Base-by-base conservation (phyloP, 2,329 filamentous ascomycete genomes). In the Didymellaceae sp. region DNA sequence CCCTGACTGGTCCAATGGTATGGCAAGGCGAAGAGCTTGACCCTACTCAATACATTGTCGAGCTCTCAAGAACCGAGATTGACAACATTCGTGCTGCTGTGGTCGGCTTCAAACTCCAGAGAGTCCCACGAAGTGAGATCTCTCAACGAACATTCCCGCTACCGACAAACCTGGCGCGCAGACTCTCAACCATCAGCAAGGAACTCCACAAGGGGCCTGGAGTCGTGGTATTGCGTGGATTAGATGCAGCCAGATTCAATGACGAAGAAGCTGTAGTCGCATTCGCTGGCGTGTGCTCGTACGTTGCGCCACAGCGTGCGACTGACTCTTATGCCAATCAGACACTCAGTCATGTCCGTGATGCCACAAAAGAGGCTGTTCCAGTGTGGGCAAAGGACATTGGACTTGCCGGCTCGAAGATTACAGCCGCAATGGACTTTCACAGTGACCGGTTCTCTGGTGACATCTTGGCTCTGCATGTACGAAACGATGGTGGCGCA, bases 291-390 rank as follows among this genome's bases (percentile, higher is more conserved):
- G 34, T 72, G 20, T 67, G 57, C 37, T 62, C 70, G 2, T 62
- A 73, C 43, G 62, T 71, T 17, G 65, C 62, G 40, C 51, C 63
- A 10, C 45, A 61, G 24, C 63, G 71, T 38, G 71, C 70, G 8
- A 73, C 71, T 3, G 71, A 73, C 49, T 67, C 68, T 5, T 72
- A 70, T 45, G 71, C 71, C 33, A 72, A 73, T 22, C 71, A 73
- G 46, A 73, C 71, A 1, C 17, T 33, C 61, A 66, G 68, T 52
- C 70, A 73, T 47, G 59, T 73, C 33, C 66, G 66, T n/a, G 70
- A 73, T 49, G 70, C 70, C 6, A 72, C 68, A 8, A 66, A 68
- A 30, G 65, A 71, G 35, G 46, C 39, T 7, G 68, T 72, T 8
- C 68, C 68, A 1, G 32, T 51, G 5, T 66, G 68, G 54, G 70